A percentile compares a stretch with the other conserved stretches of the same genome.
Evolutionary conservation across 805 yeast species (phyloP).

Genomic region (Ogataea degrootiae): DNA sequence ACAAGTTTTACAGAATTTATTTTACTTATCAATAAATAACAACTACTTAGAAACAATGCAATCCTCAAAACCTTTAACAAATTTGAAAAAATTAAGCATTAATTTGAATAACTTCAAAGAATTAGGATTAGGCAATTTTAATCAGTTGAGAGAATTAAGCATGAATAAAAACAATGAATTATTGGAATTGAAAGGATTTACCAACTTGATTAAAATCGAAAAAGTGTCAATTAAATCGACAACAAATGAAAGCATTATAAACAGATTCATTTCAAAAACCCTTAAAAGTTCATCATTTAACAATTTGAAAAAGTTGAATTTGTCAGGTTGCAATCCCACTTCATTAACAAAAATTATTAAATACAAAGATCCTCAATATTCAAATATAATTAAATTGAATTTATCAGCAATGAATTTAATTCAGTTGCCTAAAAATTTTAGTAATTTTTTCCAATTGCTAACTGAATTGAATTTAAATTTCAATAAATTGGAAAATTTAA

Average conservation of each 20-base stretch:
- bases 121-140: constrained; percentile 32
- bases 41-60: constrained; percentile 32
- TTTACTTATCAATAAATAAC: constrained; percentile 38
- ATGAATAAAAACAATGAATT: constrained; percentile 37
- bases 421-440: constrained; percentile 34
- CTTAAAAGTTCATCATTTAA: constrained; percentile 3
- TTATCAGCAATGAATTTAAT: constrained; percentile 45
- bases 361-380: constrained; percentile 7
- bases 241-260: constrained; percentile 16
- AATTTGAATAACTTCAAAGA: constrained; percentile 33
- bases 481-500: constrained; percentile 36
- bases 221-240: constrained; percentile 42
- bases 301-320: constrained; percentile 32
- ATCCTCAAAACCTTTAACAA: constrained; percentile 17
- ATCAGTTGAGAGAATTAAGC: constrained; percentile 38
- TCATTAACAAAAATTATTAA: background rate
- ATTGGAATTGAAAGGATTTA: constrained; percentile 26
- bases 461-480: constrained; percentile 46
- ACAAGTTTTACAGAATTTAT: constrained; percentile 31
- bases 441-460: constrained; percentile 40
- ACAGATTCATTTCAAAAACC: constrained; percentile 14
- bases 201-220: constrained; percentile 14
- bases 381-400: constrained; percentile 36
- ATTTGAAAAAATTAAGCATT: constrained; percentile 35
- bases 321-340: constrained; percentile 26